Percentiles rank a stretch among this genome's conserved stretches.
Evolutionary conservation across 495 filamentous ascomycete genomes (phyloP).

Genomic region (Neurospora sp.): DNA sequence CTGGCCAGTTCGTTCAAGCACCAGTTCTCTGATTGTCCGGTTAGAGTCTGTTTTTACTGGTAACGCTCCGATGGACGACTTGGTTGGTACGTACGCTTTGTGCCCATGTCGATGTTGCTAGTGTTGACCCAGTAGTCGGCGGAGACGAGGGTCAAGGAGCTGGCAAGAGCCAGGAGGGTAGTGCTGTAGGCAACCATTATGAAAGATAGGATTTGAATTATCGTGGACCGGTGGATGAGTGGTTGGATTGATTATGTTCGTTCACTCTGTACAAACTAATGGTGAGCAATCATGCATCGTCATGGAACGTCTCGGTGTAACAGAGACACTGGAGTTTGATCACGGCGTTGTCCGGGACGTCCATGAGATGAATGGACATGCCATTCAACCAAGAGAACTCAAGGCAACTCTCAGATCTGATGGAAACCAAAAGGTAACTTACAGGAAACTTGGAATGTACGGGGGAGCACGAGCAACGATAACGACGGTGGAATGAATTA

Average conservation of each 20-base stretch:
- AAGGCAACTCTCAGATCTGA: not conserved
- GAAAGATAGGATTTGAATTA: slow-evolving; percentile 1
- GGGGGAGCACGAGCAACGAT: slow-evolving; percentile 1
- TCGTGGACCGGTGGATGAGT: not conserved
- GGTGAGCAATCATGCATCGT: not conserved
- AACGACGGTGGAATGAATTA: slow-evolving; percentile 1
- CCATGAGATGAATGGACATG: not conserved
- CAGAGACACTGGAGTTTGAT: not conserved
- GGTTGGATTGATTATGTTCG: not conserved
- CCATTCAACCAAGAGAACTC: not conserved
- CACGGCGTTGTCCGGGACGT: not conserved
- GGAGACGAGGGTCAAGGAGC: slow-evolving; percentile 27
- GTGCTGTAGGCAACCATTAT: slow-evolving; percentile 39
- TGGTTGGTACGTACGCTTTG: slow-evolving; percentile 24
- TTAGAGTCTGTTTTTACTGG: slow-evolving; percentile 13
- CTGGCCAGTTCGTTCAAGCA: slow-evolving; percentile 54
- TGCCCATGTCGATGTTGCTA: slow-evolving; percentile 39
- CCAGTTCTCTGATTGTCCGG: slow-evolving; percentile 48
- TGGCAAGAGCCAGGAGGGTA: slow-evolving; percentile 35
- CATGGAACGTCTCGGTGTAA: not conserved
- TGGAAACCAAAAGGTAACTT: not conserved
- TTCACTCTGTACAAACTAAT: slow-evolving; percentile 1
- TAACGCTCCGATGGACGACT: not conserved
- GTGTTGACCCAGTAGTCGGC: slow-evolving; percentile 52
- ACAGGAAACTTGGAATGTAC: not conserved